A percentile compares a stretch with the other conserved stretches of the same genome.
Conservation (phyloP, 352 stramenopile genomes). For the Globisporangium middletonii region DNA sequence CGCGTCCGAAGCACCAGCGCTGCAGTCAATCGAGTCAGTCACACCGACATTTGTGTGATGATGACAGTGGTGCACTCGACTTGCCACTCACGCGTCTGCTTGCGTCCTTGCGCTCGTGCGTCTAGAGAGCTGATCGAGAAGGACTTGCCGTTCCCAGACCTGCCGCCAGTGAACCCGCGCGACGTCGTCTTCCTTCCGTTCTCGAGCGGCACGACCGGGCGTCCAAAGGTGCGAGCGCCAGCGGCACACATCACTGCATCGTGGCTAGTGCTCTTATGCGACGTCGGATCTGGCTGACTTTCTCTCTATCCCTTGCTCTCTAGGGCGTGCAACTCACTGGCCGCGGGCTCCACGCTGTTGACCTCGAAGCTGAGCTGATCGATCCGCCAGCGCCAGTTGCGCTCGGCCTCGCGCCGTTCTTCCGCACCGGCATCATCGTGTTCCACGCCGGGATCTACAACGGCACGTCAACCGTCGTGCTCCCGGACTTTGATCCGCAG, state of each 20-base stretch:
- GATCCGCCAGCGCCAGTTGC: conserved; percentile 67
- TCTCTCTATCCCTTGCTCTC: neutral
- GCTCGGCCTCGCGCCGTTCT: conserved; percentile 85
- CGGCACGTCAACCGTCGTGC: conserved; percentile 66
- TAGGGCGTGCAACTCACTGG: conserved; percentile 83
- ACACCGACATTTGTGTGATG: too few relatives aligned
- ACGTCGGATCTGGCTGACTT: too few relatives aligned
- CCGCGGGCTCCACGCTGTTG: conserved; percentile 68
- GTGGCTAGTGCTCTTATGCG: too few relatives aligned
- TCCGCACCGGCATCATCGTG: conserved; percentile 89
- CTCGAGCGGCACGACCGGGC: conserved; percentile 90
- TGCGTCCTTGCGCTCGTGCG: neutral
- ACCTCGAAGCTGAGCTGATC: conserved; percentile 44
- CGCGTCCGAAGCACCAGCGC: neutral
- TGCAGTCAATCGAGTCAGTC: conserved; percentile 28
- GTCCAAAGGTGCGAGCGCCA: conserved; percentile 39
- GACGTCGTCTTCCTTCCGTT: conserved; percentile 65
- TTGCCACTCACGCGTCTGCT: neutral
- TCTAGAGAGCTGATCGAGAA: conserved; percentile 22
- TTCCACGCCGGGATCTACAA: conserved; percentile 65
- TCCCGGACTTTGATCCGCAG: conserved; percentile 82
- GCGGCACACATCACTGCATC: neutral
- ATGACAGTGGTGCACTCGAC: neutral
- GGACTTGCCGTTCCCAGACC: conserved; percentile 3
- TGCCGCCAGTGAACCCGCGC: conserved; percentile 8